Percentiles rank a stretch among this genome's conserved stretches.
Conservation (phyloP, 768 basidiomycete species). For the Suillus fuscotomentosus region DNA sequence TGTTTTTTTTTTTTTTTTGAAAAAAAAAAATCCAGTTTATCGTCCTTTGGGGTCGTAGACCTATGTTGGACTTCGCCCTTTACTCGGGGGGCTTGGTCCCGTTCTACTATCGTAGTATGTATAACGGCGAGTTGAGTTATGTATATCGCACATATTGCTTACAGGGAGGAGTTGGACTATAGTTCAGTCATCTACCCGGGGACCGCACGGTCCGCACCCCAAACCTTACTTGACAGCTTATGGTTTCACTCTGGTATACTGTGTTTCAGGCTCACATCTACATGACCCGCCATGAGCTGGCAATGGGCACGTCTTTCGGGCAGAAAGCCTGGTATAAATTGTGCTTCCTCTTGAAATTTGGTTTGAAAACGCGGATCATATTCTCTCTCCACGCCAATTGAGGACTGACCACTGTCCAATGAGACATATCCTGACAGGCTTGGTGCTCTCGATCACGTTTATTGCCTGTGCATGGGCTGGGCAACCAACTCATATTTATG, state of each 20-base stretch:
- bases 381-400: background rate
- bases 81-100: too few species aligned
- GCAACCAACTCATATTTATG: conserved; percentile 51
- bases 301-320: background rate
- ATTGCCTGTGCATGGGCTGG: conserved; percentile 18
- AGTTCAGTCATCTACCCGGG: background rate
- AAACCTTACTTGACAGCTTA: background rate
- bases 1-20: background rate
- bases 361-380: background rate
- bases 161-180: background rate
- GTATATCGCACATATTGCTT: background rate
- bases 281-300: background rate
- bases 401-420: conserved; percentile 8
- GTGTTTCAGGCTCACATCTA: background rate
- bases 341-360: background rate
- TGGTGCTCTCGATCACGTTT: conserved; percentile 16
- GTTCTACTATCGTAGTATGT: too few species aligned
- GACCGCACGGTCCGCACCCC: background rate
- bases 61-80: too few species aligned
- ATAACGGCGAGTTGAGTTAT: background rate
- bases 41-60: too few species aligned
- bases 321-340: background rate
- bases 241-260: background rate
- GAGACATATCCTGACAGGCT: conserved; percentile 14
- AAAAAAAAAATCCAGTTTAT: too few species aligned